These are phyloP conservation scores for Amphicarpaea edgeworthii DNA, from an alignment of 306 rosid species.

Conservation along the genomic window DNA sequence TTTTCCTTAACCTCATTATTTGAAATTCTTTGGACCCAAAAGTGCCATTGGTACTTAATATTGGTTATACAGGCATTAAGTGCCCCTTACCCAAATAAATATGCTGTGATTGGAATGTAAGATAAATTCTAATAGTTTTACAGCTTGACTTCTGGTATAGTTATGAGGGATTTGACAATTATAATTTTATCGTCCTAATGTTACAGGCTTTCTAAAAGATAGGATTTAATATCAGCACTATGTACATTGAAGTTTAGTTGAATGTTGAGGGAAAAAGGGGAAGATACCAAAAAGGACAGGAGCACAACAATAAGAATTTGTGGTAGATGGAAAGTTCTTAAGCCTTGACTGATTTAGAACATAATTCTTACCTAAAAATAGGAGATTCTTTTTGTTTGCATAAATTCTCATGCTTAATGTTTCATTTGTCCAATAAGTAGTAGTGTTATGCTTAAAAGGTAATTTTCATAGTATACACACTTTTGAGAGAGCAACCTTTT, in stretches of 20 bases:
- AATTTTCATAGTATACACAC: neutral
- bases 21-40: neutral
- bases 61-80: neutral
- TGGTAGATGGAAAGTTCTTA: neutral
- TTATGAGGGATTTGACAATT: neutral
- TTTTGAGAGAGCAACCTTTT: neutral
- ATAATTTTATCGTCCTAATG: slow-evolving; percentile 2
- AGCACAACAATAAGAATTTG: neutral
- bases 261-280: neutral
- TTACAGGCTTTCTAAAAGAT: neutral
- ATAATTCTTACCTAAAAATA: neutral
- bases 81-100: neutral
- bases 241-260: no score
- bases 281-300: neutral
- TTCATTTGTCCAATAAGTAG: neutral
- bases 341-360: neutral
- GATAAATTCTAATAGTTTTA: neutral
- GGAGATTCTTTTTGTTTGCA: neutral
- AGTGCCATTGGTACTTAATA: neutral
- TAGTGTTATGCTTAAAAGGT: neutral
- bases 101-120: neutral
- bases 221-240: no score
- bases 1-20: neutral
- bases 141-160: neutral
- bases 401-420: neutral